phyloP scores from a whole-genome alignment of 2,329 filamentous ascomycete genomes.

The Chlorencoelia australis region DNA sequence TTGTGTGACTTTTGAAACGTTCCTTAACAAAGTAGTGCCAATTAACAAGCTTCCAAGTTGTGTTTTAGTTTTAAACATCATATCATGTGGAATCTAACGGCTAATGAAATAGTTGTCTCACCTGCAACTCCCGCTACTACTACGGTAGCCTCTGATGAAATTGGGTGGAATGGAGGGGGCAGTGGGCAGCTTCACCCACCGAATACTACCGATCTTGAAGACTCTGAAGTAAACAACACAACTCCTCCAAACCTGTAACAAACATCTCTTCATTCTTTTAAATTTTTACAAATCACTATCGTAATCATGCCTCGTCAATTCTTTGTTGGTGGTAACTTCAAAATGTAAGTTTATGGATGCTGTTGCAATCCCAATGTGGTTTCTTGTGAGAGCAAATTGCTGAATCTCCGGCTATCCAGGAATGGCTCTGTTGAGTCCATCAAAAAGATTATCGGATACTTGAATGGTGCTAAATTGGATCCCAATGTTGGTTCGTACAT shows the following conservation, averaged over 20 bases:
- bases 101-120: too few relatives aligned
- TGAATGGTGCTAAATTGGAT: constrained; percentile 79
- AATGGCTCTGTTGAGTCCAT: constrained; percentile 88
- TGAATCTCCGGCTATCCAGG: constrained; percentile 40
- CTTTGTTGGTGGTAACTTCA: constrained; percentile 98
- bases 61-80: too few relatives aligned
- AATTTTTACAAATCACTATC: constrained; percentile 4
- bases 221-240: constrained; percentile 5
- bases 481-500: constrained; percentile 54
- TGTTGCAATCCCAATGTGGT: too few relatives aligned
- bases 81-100: too few relatives aligned
- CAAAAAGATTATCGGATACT: constrained; percentile 79
- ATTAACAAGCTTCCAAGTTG: too few relatives aligned
- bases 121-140: too few relatives aligned
- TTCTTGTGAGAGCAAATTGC: constrained; percentile 3
- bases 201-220: too few relatives aligned
- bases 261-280: background rate
- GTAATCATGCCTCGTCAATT: constrained; percentile 78
- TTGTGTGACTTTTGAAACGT: too few relatives aligned
- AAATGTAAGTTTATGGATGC: constrained; percentile 78
- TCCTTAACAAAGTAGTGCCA: too few relatives aligned
- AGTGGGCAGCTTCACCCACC: too few relatives aligned
- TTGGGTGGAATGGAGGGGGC: too few relatives aligned
- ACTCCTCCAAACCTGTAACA: constrained; percentile 9
- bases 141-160: too few relatives aligned